phyloP scores from a whole-genome alignment of 139 green algal genomes.

The Mesotaenium endlicherianum region DNA sequence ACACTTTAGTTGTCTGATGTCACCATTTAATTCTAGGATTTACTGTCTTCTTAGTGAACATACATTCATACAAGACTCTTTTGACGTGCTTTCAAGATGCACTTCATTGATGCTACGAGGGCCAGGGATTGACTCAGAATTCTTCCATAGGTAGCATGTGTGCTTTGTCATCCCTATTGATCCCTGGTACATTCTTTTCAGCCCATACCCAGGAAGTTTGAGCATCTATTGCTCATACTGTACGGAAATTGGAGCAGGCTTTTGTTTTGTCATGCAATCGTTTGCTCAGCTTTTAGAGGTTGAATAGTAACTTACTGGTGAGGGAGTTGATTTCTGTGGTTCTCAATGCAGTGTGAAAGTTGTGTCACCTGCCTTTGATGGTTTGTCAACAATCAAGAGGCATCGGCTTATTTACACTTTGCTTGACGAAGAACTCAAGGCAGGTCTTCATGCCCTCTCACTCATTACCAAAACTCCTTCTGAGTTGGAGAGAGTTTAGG shows the following conservation, averaged over 20 bases:
- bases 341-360: conserved; percentile 49
- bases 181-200: no score
- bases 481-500: no score
- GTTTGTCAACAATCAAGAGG: conserved; percentile 39
- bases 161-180: not conserved
- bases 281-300: not conserved
- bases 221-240: not conserved
- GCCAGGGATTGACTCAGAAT: no score
- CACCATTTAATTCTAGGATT: no score
- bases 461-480: conserved; percentile 39
- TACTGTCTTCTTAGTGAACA: no score
- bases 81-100: no score
- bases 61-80: no score
- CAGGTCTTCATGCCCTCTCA: conserved; percentile 47
- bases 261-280: not conserved
- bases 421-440: conserved; percentile 49
- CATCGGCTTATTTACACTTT: conserved; percentile 53
- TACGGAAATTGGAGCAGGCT: not conserved
- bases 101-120: no score
- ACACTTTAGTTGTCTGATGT: no score
- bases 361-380: conserved; percentile 52
- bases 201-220: no score
- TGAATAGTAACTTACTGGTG: not conserved
- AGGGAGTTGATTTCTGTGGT: not conserved
- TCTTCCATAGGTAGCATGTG: not conserved